A percentile compares a stretch with the other conserved stretches of the same genome.
phyloP scores from a whole-genome alignment of 768 basidiomycete species.

The Leccinum subgranulosum region DNA sequence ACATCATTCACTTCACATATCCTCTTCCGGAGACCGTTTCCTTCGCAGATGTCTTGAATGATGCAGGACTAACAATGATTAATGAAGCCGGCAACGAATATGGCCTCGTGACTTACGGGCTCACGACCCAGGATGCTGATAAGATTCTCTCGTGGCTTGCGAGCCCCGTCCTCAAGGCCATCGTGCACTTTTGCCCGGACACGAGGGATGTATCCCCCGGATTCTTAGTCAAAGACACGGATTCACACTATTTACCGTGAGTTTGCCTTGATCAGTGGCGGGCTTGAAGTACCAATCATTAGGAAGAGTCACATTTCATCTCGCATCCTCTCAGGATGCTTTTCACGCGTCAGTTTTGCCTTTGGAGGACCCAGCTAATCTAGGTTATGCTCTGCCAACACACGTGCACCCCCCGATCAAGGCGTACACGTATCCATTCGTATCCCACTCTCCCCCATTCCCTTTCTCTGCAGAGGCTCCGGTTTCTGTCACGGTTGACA shows the following conservation, averaged over 20 bases:
- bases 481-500: slow-evolving; percentile 19
- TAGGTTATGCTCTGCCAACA: slow-evolving; percentile 22
- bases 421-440: slow-evolving; percentile 36
- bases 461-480: slow-evolving; percentile 34
- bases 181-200: slow-evolving; percentile 36
- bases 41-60: slow-evolving; percentile 18
- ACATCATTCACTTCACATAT: slow-evolving; percentile 31
- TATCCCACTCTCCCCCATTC: slow-evolving; percentile 36
- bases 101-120: slow-evolving; percentile 34
- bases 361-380: slow-evolving; percentile 21
- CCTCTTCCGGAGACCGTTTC: slow-evolving; percentile 13
- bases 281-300: background rate
- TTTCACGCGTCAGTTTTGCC: slow-evolving; percentile 30
- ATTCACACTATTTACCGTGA: slow-evolving; percentile 30
- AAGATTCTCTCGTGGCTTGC: slow-evolving; percentile 7
- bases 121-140: slow-evolving; percentile 23
- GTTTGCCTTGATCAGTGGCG: background rate
- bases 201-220: slow-evolving; percentile 22
- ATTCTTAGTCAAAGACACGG: slow-evolving; percentile 25
- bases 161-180: slow-evolving; percentile 22
- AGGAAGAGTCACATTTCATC: slow-evolving; percentile 34
- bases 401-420: slow-evolving; percentile 27
- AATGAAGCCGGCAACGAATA: slow-evolving; percentile 11
- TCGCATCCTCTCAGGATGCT: slow-evolving; percentile 35
- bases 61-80: slow-evolving; percentile 13